Evolutionary conservation across 176 grass and related monocot genomes (phyloP).

Genomic region (Eleusine coracana): DNA sequence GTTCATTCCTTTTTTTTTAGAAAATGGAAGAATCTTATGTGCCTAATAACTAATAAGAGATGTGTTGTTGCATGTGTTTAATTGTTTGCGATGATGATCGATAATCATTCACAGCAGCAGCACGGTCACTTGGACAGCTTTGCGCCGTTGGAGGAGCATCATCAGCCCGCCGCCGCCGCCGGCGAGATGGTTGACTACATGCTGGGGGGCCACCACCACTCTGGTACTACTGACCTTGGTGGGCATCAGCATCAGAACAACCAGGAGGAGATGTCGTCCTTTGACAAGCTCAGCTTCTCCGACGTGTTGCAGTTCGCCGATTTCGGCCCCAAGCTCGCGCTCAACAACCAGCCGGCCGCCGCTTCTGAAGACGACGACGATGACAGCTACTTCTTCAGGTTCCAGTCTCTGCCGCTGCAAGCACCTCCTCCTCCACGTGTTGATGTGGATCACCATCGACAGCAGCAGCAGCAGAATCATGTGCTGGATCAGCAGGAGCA

Average conservation of each 20-base stretch:
- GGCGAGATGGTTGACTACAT: conserved; percentile 91
- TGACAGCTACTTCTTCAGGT: conserved; percentile 75
- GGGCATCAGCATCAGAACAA: conserved; percentile 39
- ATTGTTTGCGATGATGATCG: conserved; percentile 29
- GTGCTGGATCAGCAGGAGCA: conserved; percentile 11
- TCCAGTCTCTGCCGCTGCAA: conserved; percentile 45
- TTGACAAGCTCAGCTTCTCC: conserved; percentile 82
- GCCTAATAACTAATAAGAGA: neutral
- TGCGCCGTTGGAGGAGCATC: conserved; percentile 28
- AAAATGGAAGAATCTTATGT: too few species aligned
- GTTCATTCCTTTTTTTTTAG: neutral
- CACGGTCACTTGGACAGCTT: conserved; percentile 35
- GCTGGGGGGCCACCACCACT: conserved; percentile 45
- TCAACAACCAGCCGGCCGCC: conserved; percentile 62
- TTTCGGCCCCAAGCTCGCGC: conserved; percentile 83
- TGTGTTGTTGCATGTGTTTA: neutral
- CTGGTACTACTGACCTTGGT: neutral
- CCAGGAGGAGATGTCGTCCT: conserved; percentile 25
- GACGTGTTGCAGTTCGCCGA: conserved; percentile 94
- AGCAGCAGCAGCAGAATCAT: conserved; percentile 7
- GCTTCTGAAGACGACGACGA: conserved; percentile 34
- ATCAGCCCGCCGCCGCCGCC: conserved; percentile 12
- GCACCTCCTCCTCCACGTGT: neutral
- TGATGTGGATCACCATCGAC: neutral
- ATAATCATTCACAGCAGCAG: neutral